Evolutionary conservation across 257 asterid species (phyloP).

Genomic region (Oldenlandia corymbosa): DNA sequence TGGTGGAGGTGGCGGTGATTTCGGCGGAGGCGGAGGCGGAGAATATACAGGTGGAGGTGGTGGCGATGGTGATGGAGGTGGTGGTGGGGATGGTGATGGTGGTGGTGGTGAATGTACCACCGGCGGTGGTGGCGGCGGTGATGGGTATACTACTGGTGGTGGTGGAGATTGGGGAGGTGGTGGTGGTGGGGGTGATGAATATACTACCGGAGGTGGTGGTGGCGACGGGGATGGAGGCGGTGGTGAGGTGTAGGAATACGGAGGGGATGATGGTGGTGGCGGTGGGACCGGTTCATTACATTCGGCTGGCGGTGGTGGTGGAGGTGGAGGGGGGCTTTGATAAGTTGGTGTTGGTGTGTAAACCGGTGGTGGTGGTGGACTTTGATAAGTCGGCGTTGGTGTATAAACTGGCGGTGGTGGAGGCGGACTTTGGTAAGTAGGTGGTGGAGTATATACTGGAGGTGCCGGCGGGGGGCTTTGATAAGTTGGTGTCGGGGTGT

Average conservation of each 20-base stretch:
- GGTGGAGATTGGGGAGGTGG: conserved; percentile 37
- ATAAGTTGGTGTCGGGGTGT: conserved; percentile 21
- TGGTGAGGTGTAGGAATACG: too few relatives aligned
- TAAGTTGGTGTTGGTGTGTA: conserved; percentile 24
- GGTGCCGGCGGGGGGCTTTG: conserved; percentile 17
- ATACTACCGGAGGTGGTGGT: conserved; percentile 32
- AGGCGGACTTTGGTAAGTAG: conserved; percentile 8
- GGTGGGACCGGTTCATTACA: conserved; percentile 20
- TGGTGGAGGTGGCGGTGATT: conserved; percentile 17
- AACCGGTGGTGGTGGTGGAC: conserved; percentile 18
- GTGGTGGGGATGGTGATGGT: conserved; percentile 38
- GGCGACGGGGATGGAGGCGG: conserved; percentile 21
- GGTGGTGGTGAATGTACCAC: conserved; percentile 33
- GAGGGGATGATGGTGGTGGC: conserved; percentile 25
- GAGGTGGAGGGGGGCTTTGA: conserved; percentile 26
- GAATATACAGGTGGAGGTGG: conserved; percentile 30
- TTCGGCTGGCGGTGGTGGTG: conserved; percentile 27
- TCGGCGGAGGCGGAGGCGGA: conserved; percentile 36
- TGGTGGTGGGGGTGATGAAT: conserved; percentile 34
- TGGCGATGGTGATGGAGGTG: conserved; percentile 21
- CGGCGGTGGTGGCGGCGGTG: conserved; percentile 31
- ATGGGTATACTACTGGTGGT: conserved; percentile 16
- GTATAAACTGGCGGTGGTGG: conserved; percentile 19
- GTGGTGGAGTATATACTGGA: conserved; percentile 14
- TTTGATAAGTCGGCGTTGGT: conserved; percentile 5